Conservation (phyloP, 129 eudicot genomes). For the Calendula officinalis region DNA sequence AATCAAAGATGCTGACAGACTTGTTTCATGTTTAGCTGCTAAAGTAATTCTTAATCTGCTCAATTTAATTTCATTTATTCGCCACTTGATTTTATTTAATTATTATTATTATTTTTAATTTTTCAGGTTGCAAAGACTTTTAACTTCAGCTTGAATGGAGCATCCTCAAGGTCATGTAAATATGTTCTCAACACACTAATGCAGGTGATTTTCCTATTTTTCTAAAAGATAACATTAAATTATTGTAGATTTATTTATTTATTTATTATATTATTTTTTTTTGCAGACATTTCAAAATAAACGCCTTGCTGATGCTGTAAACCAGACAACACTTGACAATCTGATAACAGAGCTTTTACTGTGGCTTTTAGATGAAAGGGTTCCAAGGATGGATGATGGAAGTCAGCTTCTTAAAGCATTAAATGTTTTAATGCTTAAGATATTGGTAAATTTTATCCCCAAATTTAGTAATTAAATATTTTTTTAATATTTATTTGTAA, state of each 20-base stretch:
- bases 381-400: constrained; percentile 96
- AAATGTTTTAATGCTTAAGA: constrained; percentile 93
- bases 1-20: constrained; percentile 89
- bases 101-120: constrained; percentile 4
- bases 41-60: constrained; percentile 45
- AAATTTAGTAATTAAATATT: neutral
- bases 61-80: neutral
- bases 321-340: constrained; percentile 80
- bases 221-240: neutral
- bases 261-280: constrained; percentile 4
- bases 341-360: constrained; percentile 95
- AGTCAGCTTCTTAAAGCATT: constrained; percentile 96
- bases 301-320: constrained; percentile 88
- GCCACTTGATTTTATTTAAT: neutral
- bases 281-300: constrained; percentile 93
- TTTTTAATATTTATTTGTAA: neutral
- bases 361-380: constrained; percentile 99
- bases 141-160: constrained; percentile 85
- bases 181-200: constrained; percentile 93
- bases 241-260: neutral
- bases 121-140: constrained; percentile 90
- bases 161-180: constrained; percentile 98
- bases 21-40: constrained; percentile 87
- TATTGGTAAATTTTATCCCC: constrained; percentile 39
- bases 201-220: constrained; percentile 55